Conservation (phyloP, 345 rosid species). For the Eucalyptus albens region DNA sequence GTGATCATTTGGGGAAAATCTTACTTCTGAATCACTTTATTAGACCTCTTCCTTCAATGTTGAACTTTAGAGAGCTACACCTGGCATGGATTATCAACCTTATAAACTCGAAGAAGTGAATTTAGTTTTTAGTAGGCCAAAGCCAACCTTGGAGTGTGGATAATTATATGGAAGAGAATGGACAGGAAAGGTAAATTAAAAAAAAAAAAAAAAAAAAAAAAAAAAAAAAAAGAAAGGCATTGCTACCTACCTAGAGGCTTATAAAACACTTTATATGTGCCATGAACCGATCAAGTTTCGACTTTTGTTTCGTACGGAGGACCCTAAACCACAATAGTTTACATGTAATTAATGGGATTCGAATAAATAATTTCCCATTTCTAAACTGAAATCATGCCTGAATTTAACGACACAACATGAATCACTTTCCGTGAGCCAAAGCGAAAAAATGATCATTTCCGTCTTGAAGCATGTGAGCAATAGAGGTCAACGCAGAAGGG, state of each 20-base stretch:
- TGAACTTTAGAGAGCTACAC: not conserved
- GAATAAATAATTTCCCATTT: not conserved
- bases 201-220: too few species aligned
- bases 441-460: not conserved
- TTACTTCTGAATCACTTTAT: not conserved
- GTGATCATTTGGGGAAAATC: not conserved
- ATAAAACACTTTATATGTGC: not conserved
- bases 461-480: not conserved
- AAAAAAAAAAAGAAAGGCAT: accelerated
- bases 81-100: not conserved
- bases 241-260: not conserved
- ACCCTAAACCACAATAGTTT: not conserved
- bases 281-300: not conserved
- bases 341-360: not conserved
- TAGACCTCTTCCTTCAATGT: not conserved
- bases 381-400: not conserved
- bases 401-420: not conserved
- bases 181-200: not conserved
- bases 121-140: not conserved
- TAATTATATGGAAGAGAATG: not conserved
- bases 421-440: not conserved
- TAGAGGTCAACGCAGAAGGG: not conserved
- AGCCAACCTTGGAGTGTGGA: not conserved
- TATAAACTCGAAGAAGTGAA: not conserved
- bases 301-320: accelerated